phyloP scores from a whole-genome alignment of 108 stramenopile genomes.

The Cyclostephanos invisitatus region DNA sequence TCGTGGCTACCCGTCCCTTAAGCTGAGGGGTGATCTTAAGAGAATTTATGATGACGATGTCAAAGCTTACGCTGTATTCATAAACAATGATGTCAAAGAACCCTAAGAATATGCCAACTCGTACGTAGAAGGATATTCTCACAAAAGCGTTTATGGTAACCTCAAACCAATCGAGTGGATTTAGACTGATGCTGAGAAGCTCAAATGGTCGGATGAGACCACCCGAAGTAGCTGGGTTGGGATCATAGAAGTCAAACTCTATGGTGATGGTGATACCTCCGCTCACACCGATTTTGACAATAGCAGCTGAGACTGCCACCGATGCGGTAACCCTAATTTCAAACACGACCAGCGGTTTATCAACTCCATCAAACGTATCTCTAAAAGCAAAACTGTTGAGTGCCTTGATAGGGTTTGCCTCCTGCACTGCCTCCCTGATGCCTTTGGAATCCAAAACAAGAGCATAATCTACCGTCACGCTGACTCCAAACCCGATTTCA shows the following conservation, averaged over 20 bases:
- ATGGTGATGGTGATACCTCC: slow-evolving; percentile 31
- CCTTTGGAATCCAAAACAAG: slow-evolving; percentile 34
- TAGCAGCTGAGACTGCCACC: slow-evolving; percentile 21
- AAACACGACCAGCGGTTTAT: slow-evolving; percentile 28
- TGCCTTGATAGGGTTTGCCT: slow-evolving; percentile 32
- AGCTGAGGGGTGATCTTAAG: slow-evolving; percentile 10
- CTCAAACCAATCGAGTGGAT: slow-evolving; percentile 49
- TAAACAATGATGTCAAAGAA: slow-evolving; percentile 8
- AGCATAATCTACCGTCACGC: slow-evolving; percentile 15
- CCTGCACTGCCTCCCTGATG: slow-evolving; percentile 30
- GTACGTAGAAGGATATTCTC: slow-evolving; percentile 10
- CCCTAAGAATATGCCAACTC: slow-evolving; percentile 27
- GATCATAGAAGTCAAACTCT: slow-evolving; percentile 39
- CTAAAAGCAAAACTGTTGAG: slow-evolving; percentile 44
- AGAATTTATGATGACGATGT: slow-evolving; percentile 19
- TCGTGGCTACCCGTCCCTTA: slow-evolving; percentile 6
- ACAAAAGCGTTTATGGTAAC: slow-evolving; percentile 21
- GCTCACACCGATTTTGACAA: slow-evolving; percentile 33
- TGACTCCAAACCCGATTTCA: slow-evolving; percentile 23
- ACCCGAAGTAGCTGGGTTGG: slow-evolving; percentile 27
- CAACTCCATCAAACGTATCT: slow-evolving; percentile 44
- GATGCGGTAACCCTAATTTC: slow-evolving; percentile 14
- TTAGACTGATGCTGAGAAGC: slow-evolving; percentile 13
- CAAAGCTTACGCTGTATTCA: slow-evolving; percentile 2
- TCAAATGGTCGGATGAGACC: slow-evolving; percentile 44